Base-by-base conservation (phyloP, 805 yeast genomes). In the Wickerhamomyces hampshirensis region DNA sequence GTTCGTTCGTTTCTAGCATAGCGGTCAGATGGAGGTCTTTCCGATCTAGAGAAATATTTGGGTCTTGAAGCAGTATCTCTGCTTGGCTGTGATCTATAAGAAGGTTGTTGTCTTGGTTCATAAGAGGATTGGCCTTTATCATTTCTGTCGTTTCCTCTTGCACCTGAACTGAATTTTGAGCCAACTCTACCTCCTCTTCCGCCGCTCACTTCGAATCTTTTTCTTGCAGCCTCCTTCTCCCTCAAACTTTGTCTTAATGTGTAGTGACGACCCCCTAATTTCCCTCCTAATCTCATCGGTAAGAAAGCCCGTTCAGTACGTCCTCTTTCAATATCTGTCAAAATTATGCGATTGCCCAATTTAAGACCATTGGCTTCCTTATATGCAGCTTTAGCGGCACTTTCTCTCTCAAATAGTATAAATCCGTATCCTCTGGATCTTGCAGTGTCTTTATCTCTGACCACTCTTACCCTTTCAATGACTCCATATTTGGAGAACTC, bases 281-380 rank as follows among this genome's bases (percentile, higher is more conserved):
- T 97, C 4, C 97, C 97, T 1, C 96, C 96, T 3, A 91, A 64
- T 40, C 91, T 57, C 48, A 83, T 55, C 1, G 94, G 93, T 37
- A 68, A 71, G 83, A 89, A 84, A 46, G 69, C 73, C 37, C 80
- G 71, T 12, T 73, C 71, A 1, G 76, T 58, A 31, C 93, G 61
- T 2, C 87, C 84, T 39, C 91, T 58, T 52, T 83, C 93, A 31
- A 75, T 70, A 51, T 84, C 94, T 2, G 80, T 84, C n/a, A 82
- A 59, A 6, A 80, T 68, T 5, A 68, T 62, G 31, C 88, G 62
- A 6, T 71, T 74, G 16, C 72, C 65, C 14, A 83, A 53, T n/a
- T 55, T 56, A 33, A 68, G 44, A 1, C 73, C 77, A 26, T 84
- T 75, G 27, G 77, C 71, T 18, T 72, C 80, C 27, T 73, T 68